Conservation (phyloP, 352 stramenopile genomes). For the Phytophthora cryptogea region DNA sequence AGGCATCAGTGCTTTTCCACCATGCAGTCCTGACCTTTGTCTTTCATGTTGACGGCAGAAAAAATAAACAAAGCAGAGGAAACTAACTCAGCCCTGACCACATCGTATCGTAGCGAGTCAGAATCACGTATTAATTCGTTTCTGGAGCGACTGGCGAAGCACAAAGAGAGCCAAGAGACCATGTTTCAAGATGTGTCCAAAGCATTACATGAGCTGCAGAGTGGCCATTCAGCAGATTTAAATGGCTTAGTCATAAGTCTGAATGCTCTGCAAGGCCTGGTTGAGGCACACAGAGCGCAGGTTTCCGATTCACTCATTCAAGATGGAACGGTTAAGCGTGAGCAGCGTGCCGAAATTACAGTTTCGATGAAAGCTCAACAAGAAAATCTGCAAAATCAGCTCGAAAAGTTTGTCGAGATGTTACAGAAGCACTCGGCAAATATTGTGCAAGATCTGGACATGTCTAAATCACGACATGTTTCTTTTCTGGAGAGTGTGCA, state of each 20-base stretch:
- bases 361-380: slow-evolving; percentile 33
- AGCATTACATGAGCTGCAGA: slow-evolving; percentile 53
- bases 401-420: slow-evolving; percentile 40
- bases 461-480: slow-evolving; percentile 33
- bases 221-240: slow-evolving; percentile 49
- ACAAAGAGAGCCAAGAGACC: slow-evolving; percentile 53
- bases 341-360: slow-evolving; percentile 32
- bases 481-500: slow-evolving; percentile 42
- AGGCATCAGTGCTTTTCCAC: too few relatives aligned
- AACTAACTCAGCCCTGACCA: slow-evolving; percentile 53
- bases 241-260: slow-evolving; percentile 40
- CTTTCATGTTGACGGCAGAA: slow-evolving; percentile 29
- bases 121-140: slow-evolving; percentile 51
- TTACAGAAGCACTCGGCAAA: slow-evolving; percentile 35
- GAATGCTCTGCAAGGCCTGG: slow-evolving; percentile 36
- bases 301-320: slow-evolving; percentile 17
- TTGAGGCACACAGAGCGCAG: slow-evolving; percentile 35
- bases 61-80: slow-evolving; percentile 51
- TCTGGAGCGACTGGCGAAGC: slow-evolving; percentile 45
- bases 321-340: slow-evolving; percentile 18
- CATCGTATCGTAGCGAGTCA: slow-evolving; percentile 47
- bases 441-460: slow-evolving; percentile 34
- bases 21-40: neutral
- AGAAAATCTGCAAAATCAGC: slow-evolving; percentile 32
- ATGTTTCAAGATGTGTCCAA: slow-evolving; percentile 49